These are phyloP conservation scores for Pachysandra terminalis DNA, from an alignment of 164 flowering plant genomes.

Conservation along the genomic window DNA sequence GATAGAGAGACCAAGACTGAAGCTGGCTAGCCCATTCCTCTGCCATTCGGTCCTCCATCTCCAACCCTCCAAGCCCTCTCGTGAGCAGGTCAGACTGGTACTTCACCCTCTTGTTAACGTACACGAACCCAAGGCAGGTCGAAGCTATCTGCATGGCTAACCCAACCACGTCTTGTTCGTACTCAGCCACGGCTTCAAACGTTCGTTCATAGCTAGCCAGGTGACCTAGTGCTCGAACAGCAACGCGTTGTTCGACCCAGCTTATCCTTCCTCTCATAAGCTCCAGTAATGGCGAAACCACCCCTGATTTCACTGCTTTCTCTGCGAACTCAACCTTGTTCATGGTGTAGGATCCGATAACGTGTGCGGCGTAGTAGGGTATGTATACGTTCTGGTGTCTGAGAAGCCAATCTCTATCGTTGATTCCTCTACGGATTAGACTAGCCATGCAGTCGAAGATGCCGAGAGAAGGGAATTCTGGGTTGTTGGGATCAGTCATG, in stretches of 20 bases:
- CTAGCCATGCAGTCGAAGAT: constrained; percentile 66
- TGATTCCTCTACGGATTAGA: constrained; percentile 42
- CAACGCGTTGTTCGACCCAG: constrained; percentile 91
- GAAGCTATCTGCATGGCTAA: constrained; percentile 50
- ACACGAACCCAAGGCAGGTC: constrained; percentile 48
- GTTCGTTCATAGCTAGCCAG: constrained; percentile 65
- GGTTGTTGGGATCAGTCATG: constrained; percentile 73
- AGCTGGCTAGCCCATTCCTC: constrained; percentile 93
- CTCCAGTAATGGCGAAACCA: constrained; percentile 60
- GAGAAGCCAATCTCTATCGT: constrained; percentile 50
- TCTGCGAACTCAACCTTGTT: constrained; percentile 58
- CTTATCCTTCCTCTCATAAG: constrained; percentile 67
- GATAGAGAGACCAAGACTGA: constrained; percentile 78
- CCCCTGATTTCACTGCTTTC: constrained; percentile 57
- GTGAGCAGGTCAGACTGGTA: constrained; percentile 74
- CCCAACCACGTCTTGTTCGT: constrained; percentile 47
- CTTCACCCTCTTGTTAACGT: constrained; percentile 31
- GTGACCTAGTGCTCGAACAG: constrained; percentile 78
- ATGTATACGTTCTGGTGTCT: constrained; percentile 65
- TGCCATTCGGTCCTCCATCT: constrained; percentile 67
- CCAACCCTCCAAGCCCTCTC: constrained; percentile 60
- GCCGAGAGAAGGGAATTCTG: constrained; percentile 68
- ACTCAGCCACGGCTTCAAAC: constrained; percentile 39
- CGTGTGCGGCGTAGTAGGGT: constrained; percentile 92
- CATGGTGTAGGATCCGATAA: constrained; percentile 93